phyloP scores from a whole-genome alignment of 2,329 filamentous ascomycete species.

The Ceratocystis alfenasii region DNA sequence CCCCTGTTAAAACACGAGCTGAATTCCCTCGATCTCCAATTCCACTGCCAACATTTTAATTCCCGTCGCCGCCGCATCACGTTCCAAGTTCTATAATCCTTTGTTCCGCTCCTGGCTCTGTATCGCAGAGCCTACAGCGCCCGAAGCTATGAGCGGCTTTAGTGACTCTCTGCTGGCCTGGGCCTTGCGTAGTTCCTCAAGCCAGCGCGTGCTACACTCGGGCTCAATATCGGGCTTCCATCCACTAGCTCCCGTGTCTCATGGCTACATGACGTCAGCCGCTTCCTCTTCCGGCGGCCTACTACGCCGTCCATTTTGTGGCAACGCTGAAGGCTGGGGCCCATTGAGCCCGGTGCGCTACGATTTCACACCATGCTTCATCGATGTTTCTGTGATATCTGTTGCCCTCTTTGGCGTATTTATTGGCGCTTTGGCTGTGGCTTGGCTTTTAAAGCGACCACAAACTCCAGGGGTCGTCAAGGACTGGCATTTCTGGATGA shows the following conservation, averaged over 20 bases:
- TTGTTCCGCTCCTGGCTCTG: conserved; percentile 3
- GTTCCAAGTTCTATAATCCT: not conserved
- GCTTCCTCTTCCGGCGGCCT: conserved; percentile 29
- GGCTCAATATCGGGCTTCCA: conserved; percentile 52
- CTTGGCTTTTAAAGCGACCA: conserved; percentile 63
- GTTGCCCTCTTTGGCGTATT: conserved; percentile 72
- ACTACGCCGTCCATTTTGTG: conserved; percentile 62
- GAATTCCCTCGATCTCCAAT: too few relatives aligned
- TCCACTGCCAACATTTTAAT: too few relatives aligned
- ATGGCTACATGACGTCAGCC: conserved; percentile 42
- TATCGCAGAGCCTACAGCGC: conserved; percentile 9
- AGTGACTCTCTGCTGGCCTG: conserved; percentile 20
- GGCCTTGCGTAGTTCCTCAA: conserved; percentile 23
- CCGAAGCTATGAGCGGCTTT: conserved; percentile 18
- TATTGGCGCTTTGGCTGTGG: conserved; percentile 63
- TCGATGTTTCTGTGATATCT: conserved; percentile 74
- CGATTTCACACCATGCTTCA: conserved; percentile 95
- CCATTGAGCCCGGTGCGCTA: conserved; percentile 76
- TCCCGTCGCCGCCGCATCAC: not conserved
- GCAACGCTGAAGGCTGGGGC: conserved; percentile 89
- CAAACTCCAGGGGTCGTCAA: conserved; percentile 55
- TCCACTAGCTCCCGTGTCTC: conserved; percentile 37
- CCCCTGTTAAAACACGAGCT: too few relatives aligned
- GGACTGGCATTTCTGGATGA: conserved; percentile 87
- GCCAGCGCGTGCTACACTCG: conserved; percentile 42